Conservation (phyloP, 2,329 filamentous ascomycete species). For the Trichoderma koningiopsis region DNA sequence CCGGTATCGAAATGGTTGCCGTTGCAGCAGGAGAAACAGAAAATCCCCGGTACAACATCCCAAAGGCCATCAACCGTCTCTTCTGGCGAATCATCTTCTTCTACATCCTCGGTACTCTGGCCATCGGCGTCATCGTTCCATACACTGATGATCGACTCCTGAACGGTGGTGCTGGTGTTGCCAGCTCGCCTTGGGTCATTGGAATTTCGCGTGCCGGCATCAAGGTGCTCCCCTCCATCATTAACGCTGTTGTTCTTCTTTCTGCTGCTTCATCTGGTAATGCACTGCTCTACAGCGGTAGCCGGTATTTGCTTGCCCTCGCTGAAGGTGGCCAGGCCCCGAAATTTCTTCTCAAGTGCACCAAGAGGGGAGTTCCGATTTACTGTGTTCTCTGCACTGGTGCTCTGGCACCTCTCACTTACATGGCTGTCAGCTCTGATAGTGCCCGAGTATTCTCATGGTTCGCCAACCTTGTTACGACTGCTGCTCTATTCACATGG, state of each 20-base stretch:
- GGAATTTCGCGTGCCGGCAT: slow-evolving; percentile 58
- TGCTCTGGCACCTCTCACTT: slow-evolving; percentile 51
- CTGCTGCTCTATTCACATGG: slow-evolving; percentile 46
- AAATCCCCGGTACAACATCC: slow-evolving; percentile 66
- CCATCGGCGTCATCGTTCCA: slow-evolving; percentile 56
- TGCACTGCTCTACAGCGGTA: slow-evolving; percentile 52
- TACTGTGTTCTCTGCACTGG: slow-evolving; percentile 54
- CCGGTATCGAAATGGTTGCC: slow-evolving; percentile 67
- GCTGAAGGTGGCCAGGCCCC: slow-evolving; percentile 48
- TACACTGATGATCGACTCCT: slow-evolving; percentile 50
- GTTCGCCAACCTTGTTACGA: slow-evolving; percentile 58
- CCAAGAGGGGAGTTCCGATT: slow-evolving; percentile 59
- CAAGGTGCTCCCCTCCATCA: slow-evolving; percentile 53
- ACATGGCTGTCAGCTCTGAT: slow-evolving; percentile 51
- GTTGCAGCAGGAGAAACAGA: slow-evolving; percentile 61
- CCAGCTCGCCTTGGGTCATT: slow-evolving; percentile 63
- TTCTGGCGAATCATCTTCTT: slow-evolving; percentile 73
- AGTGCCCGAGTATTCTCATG: slow-evolving; percentile 54
- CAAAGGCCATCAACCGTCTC: slow-evolving; percentile 70
- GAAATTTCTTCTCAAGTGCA: slow-evolving; percentile 58
- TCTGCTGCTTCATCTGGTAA: slow-evolving; percentile 47
- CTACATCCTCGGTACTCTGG: slow-evolving; percentile 67
- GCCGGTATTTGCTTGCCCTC: slow-evolving; percentile 51
- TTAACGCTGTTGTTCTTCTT: slow-evolving; percentile 65
- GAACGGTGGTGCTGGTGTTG: slow-evolving; percentile 56